phyloP scores from a whole-genome alignment of 2,329 filamentous ascomycete genomes.

The Diaporthe sp. region DNA sequence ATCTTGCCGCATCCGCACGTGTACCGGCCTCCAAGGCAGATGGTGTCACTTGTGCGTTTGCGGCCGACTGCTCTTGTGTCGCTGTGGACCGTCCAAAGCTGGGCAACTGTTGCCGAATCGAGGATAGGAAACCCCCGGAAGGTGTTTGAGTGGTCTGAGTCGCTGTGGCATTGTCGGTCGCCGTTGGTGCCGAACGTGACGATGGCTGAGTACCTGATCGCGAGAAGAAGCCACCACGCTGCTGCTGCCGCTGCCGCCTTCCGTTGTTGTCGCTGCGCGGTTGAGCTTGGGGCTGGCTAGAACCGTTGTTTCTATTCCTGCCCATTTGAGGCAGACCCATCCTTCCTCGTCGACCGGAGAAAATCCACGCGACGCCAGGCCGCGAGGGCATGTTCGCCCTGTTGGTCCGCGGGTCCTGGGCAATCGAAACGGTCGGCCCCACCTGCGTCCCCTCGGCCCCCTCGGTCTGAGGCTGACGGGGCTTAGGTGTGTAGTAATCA shows the following conservation, averaged over 20 bases:
- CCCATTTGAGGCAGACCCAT: constrained; percentile 28
- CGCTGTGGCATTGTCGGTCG: constrained; percentile 5
- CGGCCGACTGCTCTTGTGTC: constrained; percentile 46
- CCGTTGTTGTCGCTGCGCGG: constrained; percentile 9
- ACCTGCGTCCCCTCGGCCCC: constrained; percentile 53
- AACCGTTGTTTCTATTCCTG: constrained; percentile 19
- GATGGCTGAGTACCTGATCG: constrained; percentile 38
- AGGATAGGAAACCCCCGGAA: constrained; percentile 39
- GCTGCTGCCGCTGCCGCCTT: constrained; percentile 17
- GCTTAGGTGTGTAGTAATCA: constrained; percentile 96
- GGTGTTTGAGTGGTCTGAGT: constrained; percentile 3
- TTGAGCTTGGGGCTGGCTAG: constrained; percentile 15
- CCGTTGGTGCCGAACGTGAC: not conserved
- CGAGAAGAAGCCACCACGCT: constrained; percentile 45
- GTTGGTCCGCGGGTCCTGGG: constrained; percentile 49
- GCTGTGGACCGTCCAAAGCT: constrained; percentile 31
- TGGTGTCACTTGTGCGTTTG: constrained; percentile 48
- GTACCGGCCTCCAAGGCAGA: constrained; percentile 54
- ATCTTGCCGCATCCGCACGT: constrained; percentile 37
- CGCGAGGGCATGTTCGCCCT: constrained; percentile 64
- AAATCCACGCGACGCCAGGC: constrained; percentile 58
- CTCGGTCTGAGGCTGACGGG: constrained; percentile 70
- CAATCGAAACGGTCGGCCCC: constrained; percentile 47
- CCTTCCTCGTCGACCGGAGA: constrained; percentile 49
- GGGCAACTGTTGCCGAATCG: constrained; percentile 36